Base-by-base conservation (phyloP, 2,329 filamentous ascomycete species). In the Escovopsis sp. region DNA sequence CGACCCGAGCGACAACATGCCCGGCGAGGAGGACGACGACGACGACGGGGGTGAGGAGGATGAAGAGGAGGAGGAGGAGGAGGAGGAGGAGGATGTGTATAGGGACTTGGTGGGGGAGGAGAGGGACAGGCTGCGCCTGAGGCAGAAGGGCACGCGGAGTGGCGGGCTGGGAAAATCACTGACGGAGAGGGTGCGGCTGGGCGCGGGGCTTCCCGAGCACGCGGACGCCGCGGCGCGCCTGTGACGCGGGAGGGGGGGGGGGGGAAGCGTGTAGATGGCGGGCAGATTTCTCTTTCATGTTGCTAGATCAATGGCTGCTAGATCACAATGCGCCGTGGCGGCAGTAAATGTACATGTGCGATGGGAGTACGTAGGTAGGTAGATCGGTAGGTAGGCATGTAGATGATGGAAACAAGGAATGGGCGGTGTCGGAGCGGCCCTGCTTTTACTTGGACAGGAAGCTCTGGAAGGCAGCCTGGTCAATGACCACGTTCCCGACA, bases 401-500 rank as follows among this genome's bases (percentile, higher is more conserved):
- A 20, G 20, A 20, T 20, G 6, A 20, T 20, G 20, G 6, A n/a
- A n/a, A n/a, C n/a, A n/a, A n/a, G n/a, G 20, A 20, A 4, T 20
- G 20, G 20, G 6, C 20, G 20, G 20, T 6, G 6, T 20, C 20
- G 20, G 20, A 20, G 20, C 13, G 16, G 25, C 31, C 27, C 12
- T 35, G 16, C 20, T 33, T 25, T 36, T 49, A 88, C 61, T 91
- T 94, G 0, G 87, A 74, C 58, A 98, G 62, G 59, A 98, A 98
- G 50, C 79, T 84, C 61, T 98, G 91, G 58, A 96, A 98, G 3
- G 88, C 87, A 51, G 86, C 83, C 53, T 95, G 87, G 47, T 96
- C 88, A 59, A 98, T 96, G n/a, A 87, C 74, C 1, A 98, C 88
- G 56, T 94, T 94, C 0, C 91, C 84, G 5, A 88, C 80, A 1